Evolutionary conservation across 345 rosid species (phyloP).

Genomic region (Heritiera littoralis): DNA sequence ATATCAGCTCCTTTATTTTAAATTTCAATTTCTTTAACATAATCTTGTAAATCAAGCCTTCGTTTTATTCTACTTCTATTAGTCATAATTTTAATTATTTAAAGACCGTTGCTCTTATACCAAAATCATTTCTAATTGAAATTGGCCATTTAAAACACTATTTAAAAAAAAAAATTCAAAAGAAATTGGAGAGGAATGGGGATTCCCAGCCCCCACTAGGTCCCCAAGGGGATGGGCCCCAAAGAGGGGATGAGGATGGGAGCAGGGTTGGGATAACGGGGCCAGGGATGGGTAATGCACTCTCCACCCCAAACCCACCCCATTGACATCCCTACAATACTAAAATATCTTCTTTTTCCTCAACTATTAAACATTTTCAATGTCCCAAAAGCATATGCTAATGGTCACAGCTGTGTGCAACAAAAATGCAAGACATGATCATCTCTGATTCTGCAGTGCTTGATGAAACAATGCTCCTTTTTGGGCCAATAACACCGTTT

Average conservation of each 20-base stretch:
- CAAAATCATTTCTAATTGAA: too few relatives aligned
- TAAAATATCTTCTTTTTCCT: not conserved
- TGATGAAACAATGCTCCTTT: conserved; percentile 25
- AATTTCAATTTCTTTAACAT: too few relatives aligned
- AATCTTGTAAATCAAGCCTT: too few relatives aligned
- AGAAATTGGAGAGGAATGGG: too few relatives aligned
- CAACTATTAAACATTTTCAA: not conserved
- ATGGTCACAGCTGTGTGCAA: not conserved
- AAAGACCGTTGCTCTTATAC: not conserved
- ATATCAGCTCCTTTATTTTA: too few relatives aligned
- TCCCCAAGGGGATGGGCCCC: not conserved
- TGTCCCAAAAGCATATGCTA: conserved; percentile 1
- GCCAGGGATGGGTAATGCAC: not conserved
- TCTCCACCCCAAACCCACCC: not conserved
- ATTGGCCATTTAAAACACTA: not conserved
- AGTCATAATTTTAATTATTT: too few relatives aligned
- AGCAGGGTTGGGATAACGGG: not conserved
- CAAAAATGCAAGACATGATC: conserved; percentile 1
- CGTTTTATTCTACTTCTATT: too few relatives aligned
- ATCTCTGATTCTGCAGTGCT: not conserved
- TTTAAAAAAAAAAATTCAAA: too few relatives aligned
- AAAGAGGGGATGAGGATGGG: not conserved
- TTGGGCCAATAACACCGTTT: conserved; percentile 72
- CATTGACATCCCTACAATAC: not conserved
- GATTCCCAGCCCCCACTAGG: too few relatives aligned